Evolutionary conservation across 345 rosid genomes (phyloP).

Genomic region (Dipteronia sinensis): DNA sequence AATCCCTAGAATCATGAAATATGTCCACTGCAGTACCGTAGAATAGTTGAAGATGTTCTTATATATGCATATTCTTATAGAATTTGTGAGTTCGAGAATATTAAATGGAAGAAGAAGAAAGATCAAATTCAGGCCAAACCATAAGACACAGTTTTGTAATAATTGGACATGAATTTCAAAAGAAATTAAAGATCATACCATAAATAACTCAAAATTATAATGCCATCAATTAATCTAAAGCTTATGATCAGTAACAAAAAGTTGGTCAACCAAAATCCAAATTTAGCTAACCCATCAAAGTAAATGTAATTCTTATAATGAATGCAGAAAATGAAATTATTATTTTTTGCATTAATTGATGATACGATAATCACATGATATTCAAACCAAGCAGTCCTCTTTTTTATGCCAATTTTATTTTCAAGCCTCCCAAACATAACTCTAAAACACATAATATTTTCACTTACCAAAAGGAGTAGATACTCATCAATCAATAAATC

Average conservation of each 20-base stretch:
- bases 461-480: conserved; percentile 5
- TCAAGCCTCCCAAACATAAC: not conserved
- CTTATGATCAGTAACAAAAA: too few species aligned
- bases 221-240: too few species aligned
- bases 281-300: not conserved
- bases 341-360: conserved; percentile 11
- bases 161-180: not conserved
- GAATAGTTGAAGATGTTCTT: too few species aligned
- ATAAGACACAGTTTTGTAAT: too few species aligned
- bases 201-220: too few species aligned
- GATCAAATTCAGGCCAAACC: too few species aligned
- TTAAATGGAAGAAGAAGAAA: not conserved
- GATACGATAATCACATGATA: not conserved
- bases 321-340: not conserved
- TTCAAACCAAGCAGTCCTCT: conserved; percentile 6
- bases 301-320: not conserved
- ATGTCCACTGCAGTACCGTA: not conserved
- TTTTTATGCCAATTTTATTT: not conserved
- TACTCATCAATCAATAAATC: conserved; percentile 8
- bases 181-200: not conserved
- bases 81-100: too few species aligned
- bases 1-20: not conserved
- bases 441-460: not conserved
- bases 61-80: too few species aligned
- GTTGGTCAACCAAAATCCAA: not conserved